Conservation (phyloP, 2,329 filamentous ascomycete species). For the Colletotrichum musae region DNA sequence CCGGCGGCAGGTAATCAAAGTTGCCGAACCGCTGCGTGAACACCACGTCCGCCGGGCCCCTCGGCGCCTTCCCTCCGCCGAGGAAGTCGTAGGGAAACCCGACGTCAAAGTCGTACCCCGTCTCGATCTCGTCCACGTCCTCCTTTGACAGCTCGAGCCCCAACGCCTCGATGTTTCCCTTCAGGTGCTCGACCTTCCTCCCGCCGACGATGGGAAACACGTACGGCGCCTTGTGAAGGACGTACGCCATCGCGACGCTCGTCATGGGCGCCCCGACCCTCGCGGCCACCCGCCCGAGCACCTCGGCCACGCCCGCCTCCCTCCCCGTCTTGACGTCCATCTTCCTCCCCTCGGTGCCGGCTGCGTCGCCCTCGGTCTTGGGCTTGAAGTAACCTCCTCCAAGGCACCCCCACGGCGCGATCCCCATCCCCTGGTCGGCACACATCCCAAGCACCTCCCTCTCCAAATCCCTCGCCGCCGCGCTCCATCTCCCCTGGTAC, state of each 20-base stretch:
- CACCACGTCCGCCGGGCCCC: not conserved
- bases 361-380: constrained; percentile 19
- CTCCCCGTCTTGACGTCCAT: constrained; percentile 1
- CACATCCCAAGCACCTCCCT: constrained; percentile 59
- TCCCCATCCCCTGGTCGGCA: constrained; percentile 60
- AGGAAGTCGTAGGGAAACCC: constrained; percentile 63
- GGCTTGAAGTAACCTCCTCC: constrained; percentile 66
- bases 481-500: constrained; percentile 56
- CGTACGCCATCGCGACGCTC: constrained; percentile 68
- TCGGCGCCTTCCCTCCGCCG: not conserved
- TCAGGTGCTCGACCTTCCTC: constrained; percentile 71
- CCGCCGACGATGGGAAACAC: constrained; percentile 74
- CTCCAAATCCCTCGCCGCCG: constrained; percentile 52
- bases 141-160: constrained; percentile 63
- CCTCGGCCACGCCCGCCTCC: constrained; percentile 10
- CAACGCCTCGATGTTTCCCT: constrained; percentile 72
- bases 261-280: constrained; percentile 34
- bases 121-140: constrained; percentile 71
- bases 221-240: constrained; percentile 71
- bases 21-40: constrained; percentile 1
- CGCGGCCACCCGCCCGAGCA: constrained; percentile 19
- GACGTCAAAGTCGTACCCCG: constrained; percentile 64
- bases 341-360: constrained; percentile 45
- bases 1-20: not conserved
- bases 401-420: constrained; percentile 72